Base-by-base conservation (phyloP, 2,329 filamentous ascomycete species). In the Aspergillus alliaceus region DNA sequence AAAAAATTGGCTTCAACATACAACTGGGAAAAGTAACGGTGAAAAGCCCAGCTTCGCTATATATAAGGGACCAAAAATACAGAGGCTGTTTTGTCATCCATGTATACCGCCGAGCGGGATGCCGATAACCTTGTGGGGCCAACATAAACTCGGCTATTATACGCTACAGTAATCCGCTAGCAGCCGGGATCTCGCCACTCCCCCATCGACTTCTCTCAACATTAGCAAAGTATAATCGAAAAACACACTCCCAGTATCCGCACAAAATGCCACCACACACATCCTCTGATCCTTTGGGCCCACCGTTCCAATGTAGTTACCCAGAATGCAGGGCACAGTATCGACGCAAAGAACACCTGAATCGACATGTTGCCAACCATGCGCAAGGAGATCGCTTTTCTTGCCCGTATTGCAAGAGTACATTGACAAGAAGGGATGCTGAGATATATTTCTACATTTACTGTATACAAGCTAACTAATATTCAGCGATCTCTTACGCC, bases 321-420 rank as follows among this genome's bases (percentile, higher is more conserved):
- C 65, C 65, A 7, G 59, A 49, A 31, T 67, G 66, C 39, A 53
- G 42, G n/a, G 59, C 63, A 4, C 58, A 46, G 24, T 67, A 68
- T 58, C 59, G 46, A 18, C 66, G 63, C 44, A 68, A 62, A 57
- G 66, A 68, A 51, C 66, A 68, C 53, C 51, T 68, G 6, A 60
- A 62, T 34, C 60, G 65, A 34, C 66, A 68, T 40, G 35, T 24
- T 9, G 56, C 50, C 7, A 53, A 55, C 31, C 60, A 63, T 57
- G 25, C 40, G n/a, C 22, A 39, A 34, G 32, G 53, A 20, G 52
- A 14, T 37, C 50, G 35, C 27, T 47, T 60, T 27, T 25, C 56
- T 14, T 66, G 64, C 53, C 57, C 58, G 25, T 55, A 62, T 44
- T 66, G 64, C 35, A 54, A 61, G 6, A 60, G 59, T 6, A 51